Base-by-base conservation (phyloP, 345 rosid species). In the Eucalyptus leucophloia region DNA sequence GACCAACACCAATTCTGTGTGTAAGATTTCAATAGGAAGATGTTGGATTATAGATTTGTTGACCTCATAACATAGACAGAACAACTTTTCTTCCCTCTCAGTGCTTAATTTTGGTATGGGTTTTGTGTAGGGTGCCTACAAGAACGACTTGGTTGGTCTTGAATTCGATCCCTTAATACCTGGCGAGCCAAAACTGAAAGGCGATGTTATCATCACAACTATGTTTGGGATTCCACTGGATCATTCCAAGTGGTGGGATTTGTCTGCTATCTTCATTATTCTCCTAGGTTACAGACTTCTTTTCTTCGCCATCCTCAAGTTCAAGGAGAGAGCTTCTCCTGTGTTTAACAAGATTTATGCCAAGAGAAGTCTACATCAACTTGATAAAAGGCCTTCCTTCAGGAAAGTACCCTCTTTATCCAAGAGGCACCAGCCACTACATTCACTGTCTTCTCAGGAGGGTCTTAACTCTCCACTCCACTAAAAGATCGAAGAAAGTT, bases 361-460 rank as follows among this genome's bases (percentile, higher is more conserved):
- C 13, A 93, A 93, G 89, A 92, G 97, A 90, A 94, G 95, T 17
- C 77, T 96, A 54, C 94, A 93, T 3, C 93, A 77, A 72, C 94
- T 96, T 53, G 93, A 94, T 34, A 95, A 94, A 89, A 90, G 98
- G 88, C 95, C 97, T 82, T 95, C 98, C 26, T 94, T 96, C 89
- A 90, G 96, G 92, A 94, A 92, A 87, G 51, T 91, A 51, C 69
- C 93, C 21, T 50, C 96, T 40, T 45, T 92, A 69, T 47, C 97
- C 89, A 88, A 89, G 88, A 90, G 95, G 86, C 95, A 93, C 86
- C 95, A 94, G 32, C 92, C 94, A 86, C 94, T 83, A 49, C 92
- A 90, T 87, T 92, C 98, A 13, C 89, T 96, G 49, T 93, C 97
- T 88, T 95, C 97, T 87, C 97, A 94, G 92, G 98, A 96, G 91